Evolutionary conservation across 257 asterid genomes (phyloP), one percentile per base, ranked within the genome.

Genomic region (Capsicum chinense): DNA sequence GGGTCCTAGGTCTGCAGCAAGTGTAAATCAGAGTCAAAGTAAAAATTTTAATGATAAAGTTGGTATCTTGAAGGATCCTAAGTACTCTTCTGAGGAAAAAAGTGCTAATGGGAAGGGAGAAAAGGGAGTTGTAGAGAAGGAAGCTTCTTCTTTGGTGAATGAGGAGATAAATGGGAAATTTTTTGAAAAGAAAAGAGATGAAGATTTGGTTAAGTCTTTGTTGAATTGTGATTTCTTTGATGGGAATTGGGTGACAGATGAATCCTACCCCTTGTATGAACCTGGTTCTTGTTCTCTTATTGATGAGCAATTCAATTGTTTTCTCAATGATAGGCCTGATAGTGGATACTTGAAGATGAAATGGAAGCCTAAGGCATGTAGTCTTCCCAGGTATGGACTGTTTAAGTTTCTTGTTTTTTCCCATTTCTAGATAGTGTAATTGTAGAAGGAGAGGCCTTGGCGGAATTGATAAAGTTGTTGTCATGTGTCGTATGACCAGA

Each of bases 291-390:
- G 99, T 85, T 90, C 98, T 54, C 86, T 96, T 82, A 92, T 96
- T n/a, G 99, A 96, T 86, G 97, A 96, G 80, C 99, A 96, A 83
- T 95, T 94, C 87, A 93, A 92, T 84, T 96, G 99, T 84, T 89
- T 92, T 81, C 66, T 85, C 63, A 96, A 96, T 79, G 98, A 98
- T 14, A 92, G 99, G 84, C 97, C 93, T 82, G 99, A 96, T 84
- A 83, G 54, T 79, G 91, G 87, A 82, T 93, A 92, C 83, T 85
- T 88, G 47, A 88, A 91, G 64, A 87, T 90, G 37, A 93, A 88
- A 85, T 96, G 99, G 99, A 94, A 94, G 91, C 98, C 99, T 13
- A 92, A 90, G 60, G 92, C 86, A n/a, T 96, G 98, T 87, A 86
- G 90, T 85, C 88, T 93, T 33, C 99, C 99, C 42, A 94, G 99